phyloP scores from a whole-genome alignment of 495 filamentous ascomycete genomes.

The Hypoxylon trugodes region DNA sequence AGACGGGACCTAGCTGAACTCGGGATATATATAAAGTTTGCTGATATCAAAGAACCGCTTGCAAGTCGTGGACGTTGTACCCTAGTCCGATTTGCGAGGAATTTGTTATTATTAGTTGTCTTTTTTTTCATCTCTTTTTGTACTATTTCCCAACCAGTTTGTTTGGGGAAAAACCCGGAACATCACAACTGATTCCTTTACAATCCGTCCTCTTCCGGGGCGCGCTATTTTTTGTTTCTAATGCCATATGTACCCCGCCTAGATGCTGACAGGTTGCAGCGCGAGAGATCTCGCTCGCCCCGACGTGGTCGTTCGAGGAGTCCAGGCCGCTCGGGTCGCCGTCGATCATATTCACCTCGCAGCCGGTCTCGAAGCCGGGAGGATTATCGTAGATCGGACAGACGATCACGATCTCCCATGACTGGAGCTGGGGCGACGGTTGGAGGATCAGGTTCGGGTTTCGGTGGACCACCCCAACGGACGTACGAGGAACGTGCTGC shows the following conservation, averaged over 20 bases:
- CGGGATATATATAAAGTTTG: conserved; percentile 37
- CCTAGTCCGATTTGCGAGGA: not conserved
- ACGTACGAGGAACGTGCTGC: conserved; percentile 83
- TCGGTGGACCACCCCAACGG: conserved; percentile 72
- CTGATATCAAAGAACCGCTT: conserved; percentile 10
- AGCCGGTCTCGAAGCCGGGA: conserved; percentile 93
- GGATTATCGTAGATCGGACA: conserved; percentile 74
- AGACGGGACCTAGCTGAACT: conserved; percentile 18
- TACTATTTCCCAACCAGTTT: not conserved
- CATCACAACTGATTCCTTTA: not conserved
- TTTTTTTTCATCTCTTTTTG: too few species aligned
- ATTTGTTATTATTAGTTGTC: too few species aligned
- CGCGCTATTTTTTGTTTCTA: conserved; percentile 19
- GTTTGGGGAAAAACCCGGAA: not conserved
- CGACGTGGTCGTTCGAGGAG: conserved; percentile 76
- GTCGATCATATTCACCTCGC: conserved; percentile 91
- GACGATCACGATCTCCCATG: conserved; percentile 85
- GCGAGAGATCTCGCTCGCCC: conserved; percentile 94
- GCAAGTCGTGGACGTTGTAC: conserved; percentile 8
- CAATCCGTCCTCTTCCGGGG: not conserved
- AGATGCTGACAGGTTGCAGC: conserved; percentile 67
- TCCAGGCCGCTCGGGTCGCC: conserved; percentile 64
- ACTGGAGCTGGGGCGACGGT: conserved; percentile 73
- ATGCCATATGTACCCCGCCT: conserved; percentile 42
- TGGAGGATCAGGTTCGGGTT: conserved; percentile 65